phyloP scores from a whole-genome alignment of 2,329 filamentous ascomycete species.

The Daldinia eschscholtzii region DNA sequence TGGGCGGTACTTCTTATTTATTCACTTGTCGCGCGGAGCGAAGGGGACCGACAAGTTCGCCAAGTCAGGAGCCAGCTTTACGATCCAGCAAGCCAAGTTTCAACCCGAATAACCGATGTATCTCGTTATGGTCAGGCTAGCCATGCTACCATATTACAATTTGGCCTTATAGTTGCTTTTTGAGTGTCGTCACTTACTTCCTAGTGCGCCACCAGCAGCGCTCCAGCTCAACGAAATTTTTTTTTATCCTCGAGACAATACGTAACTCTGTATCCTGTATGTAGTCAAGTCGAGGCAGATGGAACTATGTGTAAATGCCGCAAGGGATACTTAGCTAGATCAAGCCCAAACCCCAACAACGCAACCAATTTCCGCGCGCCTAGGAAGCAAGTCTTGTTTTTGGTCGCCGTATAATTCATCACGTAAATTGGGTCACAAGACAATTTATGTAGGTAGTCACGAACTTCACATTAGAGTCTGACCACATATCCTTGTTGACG shows the following conservation, averaged over 20 bases:
- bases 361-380: slow-evolving; percentile 8
- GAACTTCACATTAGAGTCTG: not conserved
- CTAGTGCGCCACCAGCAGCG: slow-evolving; percentile 8
- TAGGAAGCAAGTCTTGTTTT: slow-evolving; percentile 6
- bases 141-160: not conserved
- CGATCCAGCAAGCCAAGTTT: slow-evolving; percentile 21
- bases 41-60: slow-evolving; percentile 23
- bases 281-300: slow-evolving; percentile 9
- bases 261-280: not conserved
- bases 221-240: not conserved
- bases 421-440: not conserved
- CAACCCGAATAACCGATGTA: not conserved
- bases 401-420: slow-evolving; percentile 1
- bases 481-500: slow-evolving; percentile 10
- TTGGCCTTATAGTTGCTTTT: slow-evolving; percentile 18
- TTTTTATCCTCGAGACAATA: not conserved
- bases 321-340: slow-evolving; percentile 30
- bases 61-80: slow-evolving; percentile 20
- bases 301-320: slow-evolving; percentile 27
- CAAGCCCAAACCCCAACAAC: slow-evolving; percentile 24
- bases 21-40: slow-evolving; percentile 29
- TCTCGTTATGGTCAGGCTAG: slow-evolving; percentile 22
- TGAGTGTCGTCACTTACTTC: slow-evolving; percentile 29
- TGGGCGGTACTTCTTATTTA: slow-evolving; percentile 12
- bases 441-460: not conserved